Conservation (phyloP, 371 early-diverging fungal genomes). For the Mortierella sp. region DNA sequence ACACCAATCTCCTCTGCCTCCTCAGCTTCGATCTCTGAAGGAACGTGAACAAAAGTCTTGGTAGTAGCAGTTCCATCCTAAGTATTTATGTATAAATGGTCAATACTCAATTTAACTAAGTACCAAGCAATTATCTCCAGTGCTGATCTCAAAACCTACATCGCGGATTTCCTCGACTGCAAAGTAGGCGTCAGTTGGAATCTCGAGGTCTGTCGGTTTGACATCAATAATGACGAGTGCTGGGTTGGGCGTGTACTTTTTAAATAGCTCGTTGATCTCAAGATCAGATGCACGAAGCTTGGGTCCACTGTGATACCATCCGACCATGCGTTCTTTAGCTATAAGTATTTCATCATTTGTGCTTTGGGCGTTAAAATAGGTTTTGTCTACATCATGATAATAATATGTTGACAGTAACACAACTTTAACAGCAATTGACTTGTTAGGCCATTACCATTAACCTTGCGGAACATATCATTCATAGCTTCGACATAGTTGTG, state of each 20-base stretch:
- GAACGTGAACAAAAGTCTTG: conserved; percentile 96
- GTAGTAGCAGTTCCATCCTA: conserved; percentile 96
- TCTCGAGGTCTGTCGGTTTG: conserved; percentile 90
- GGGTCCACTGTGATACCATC: conserved; percentile 99
- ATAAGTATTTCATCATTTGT: conserved; percentile 3
- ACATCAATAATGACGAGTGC: conserved; percentile 96
- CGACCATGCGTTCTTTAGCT: conserved; percentile 98
- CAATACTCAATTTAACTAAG: background rate
- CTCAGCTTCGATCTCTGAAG: conserved; percentile 97
- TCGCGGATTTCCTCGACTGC: conserved; percentile 94
- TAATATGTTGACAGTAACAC: too few relatives aligned
- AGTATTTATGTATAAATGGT: background rate
- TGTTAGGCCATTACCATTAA: conserved; percentile 83
- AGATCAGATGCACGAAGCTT: conserved; percentile 98
- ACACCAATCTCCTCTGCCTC: conserved; percentile 99
- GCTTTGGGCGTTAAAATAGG: background rate
- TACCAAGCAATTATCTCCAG: too few relatives aligned
- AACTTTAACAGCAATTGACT: background rate
- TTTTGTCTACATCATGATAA: background rate
- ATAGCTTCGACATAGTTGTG: conserved; percentile 99
- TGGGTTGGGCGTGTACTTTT: conserved; percentile 94
- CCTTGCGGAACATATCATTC: conserved; percentile 99
- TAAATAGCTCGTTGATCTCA: conserved; percentile 98
- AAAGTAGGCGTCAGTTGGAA: conserved; percentile 97
- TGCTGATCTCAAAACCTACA: conserved; percentile 59